Base-by-base conservation (phyloP, 768 basidiomycete genomes). In the Calocybe cyanea region DNA sequence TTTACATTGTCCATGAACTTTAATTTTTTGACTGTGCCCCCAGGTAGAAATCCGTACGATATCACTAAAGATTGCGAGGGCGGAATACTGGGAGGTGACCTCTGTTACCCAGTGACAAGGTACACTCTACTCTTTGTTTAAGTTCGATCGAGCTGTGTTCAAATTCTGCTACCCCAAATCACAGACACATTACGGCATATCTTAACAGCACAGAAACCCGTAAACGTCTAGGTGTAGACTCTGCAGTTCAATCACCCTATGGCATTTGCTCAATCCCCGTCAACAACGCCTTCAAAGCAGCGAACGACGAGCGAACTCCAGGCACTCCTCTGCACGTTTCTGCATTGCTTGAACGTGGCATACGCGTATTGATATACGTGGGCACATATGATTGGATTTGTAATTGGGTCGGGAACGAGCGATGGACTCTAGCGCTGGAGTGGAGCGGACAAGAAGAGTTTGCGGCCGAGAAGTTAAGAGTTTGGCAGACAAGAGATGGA, bases 311-410 rank as follows among this genome's bases (percentile, higher is more conserved):
- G 10, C 51, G 57, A 24, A 70, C 70, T 30, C 69, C 73, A 34
- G 70, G 80, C 41, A 53, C 52, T 9, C 63, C 77, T 55, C 59
- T 78, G 61, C 80, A 86, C 61, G 71, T 87, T 51, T 72, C 77
- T 1, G 76, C 72, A 0, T 73, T 92, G 30, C 77, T 92, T 14
- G 87, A 91, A 49, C 78, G 84, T 15, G 81, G 80, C 0, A 67
- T 92, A 20, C 72, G 76, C 2, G 77, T 83, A 14, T 71, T 92
- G 23, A 78, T 84, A 43, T 88, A 87, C 52, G 81, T 81, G 1
- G 86, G 85, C 6, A 72, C 71, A 24, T 81, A 83, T 47, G 85
- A 87, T 53, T 86, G 80, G 80, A 81, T 81, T 42, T 88, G 86
- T 62, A 87, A 87, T 59, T 83, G 80, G 73, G 65, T 86, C 20